Evolutionary conservation across 768 basidiomycete species (phyloP), one percentile per base, ranked within the genome.

Genomic region (Gymnopilus dilepis): DNA sequence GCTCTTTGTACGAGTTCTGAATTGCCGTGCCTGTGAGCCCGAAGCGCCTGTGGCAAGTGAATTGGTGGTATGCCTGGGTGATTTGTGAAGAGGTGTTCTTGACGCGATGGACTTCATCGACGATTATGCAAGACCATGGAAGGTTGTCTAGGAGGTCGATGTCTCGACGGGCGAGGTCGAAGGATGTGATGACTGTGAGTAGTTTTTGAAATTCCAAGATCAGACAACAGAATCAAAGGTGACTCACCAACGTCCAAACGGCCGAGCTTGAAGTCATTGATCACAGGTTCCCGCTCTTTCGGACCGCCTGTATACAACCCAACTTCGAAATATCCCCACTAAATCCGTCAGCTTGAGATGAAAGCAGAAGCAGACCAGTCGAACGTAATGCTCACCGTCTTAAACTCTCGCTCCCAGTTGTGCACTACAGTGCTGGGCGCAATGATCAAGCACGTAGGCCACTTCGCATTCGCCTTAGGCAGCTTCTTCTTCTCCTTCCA

Each of bases 311-410:
- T 83, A 68, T 91, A 95, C 52, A 87, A 73, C 1, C 88, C 92
- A 40, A 92, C 87, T 73, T 96, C 94, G 65, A 98, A 96, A 72
- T 95, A 96, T 0, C 93, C 92, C 97, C 97, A 99, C 92, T 96
- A 62, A 24, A 22, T 28, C 11, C 12, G 8, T 31, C 15, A 52
- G 22, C 50, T 50, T 56, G 26, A 66, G 55, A 22, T 31, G 6
- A 62, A 22, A 22, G n/a, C 24, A 13, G 17, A 22, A 9, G 6
- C 24, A 22, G 9, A 59, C 13, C 21, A 55, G 22, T 5, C 50
- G 34, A 26, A 4, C 45, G 5, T 15, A 21, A 1, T 28, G 72
- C 76, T 55, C 63, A 93, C 95, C 33, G 87, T 92, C 65, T 88
- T 76, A 58, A 98, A 87, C 73, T 99, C 97, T 28, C 96, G 78